Conservation (phyloP, 2,329 filamentous ascomycete species). For the Colletotrichum orbiculare region DNA sequence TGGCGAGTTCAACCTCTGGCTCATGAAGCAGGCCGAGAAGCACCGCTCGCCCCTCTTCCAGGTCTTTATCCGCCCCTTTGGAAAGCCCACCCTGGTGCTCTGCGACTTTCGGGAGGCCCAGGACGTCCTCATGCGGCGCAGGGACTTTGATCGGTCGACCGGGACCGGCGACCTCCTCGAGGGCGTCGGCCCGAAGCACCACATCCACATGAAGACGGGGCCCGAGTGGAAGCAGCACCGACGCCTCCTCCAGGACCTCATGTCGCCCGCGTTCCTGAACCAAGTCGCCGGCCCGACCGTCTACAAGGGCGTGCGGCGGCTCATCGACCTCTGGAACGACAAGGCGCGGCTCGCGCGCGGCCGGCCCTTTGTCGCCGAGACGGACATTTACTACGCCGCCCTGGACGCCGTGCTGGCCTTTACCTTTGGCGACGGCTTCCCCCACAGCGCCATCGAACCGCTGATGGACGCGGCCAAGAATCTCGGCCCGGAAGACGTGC, state of each 20-base stretch:
- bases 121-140: conserved; percentile 56
- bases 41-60: conserved; percentile 57
- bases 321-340: conserved; percentile 48
- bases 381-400: conserved; percentile 45
- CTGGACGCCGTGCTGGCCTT: conserved; percentile 47
- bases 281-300: conserved; percentile 47
- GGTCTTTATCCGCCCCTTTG: conserved; percentile 57
- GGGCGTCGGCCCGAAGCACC: conserved; percentile 47
- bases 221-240: conserved; percentile 47
- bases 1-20: conserved; percentile 31
- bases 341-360: conserved; percentile 47
- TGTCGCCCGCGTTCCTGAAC: conserved; percentile 49
- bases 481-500: conserved; percentile 2
- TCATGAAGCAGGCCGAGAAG: conserved; percentile 37
- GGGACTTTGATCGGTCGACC: conserved; percentile 55
- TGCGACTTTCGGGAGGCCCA: conserved; percentile 48
- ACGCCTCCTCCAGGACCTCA: conserved; percentile 50
- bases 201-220: conserved; percentile 46
- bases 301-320: conserved; percentile 43
- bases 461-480: conserved; percentile 3
- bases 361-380: conserved; percentile 43
- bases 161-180: conserved; percentile 41
- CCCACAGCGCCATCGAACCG: conserved; percentile 14
- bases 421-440: conserved; percentile 41
- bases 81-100: conserved; percentile 55